Conservation (phyloP, 208 protist species). For the Strigomonas galati region DNA sequence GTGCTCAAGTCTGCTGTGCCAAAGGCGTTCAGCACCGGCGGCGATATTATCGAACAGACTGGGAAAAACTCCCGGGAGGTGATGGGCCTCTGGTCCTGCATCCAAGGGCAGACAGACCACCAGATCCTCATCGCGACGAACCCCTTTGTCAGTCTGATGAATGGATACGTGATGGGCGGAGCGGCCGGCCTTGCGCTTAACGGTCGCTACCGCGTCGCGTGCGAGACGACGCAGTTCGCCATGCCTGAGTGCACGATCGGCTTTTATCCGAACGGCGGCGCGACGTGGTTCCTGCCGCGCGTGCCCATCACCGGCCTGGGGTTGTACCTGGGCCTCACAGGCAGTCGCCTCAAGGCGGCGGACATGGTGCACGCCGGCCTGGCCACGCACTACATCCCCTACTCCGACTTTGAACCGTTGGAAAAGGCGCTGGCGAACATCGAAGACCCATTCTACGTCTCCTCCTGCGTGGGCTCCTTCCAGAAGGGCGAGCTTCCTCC, state of each 20-base stretch:
- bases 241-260: constrained; percentile 80
- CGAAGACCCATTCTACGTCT: constrained; percentile 20
- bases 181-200: constrained; percentile 62
- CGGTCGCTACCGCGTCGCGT: constrained; percentile 54
- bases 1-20: constrained; percentile 13
- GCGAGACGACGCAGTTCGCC: constrained; percentile 65
- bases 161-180: constrained; percentile 76
- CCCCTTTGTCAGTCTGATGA: constrained; percentile 41
- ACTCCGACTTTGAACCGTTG: constrained; percentile 20
- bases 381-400: constrained; percentile 64
- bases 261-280: constrained; percentile 64
- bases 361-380: constrained; percentile 59
- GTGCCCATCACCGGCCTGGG: constrained; percentile 31
- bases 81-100: constrained; percentile 41
- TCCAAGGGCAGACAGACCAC: constrained; percentile 57
- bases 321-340: constrained; percentile 71
- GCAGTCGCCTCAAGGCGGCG: constrained; percentile 51
- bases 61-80: constrained; percentile 14
- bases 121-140: constrained; percentile 31
- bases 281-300: constrained; percentile 40
- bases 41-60: constrained; percentile 35
- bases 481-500: constrained; percentile 27
- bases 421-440: constrained; percentile 24
- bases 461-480: constrained; percentile 27
- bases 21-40: constrained; percentile 47